Percentiles rank a stretch among this genome's conserved stretches.
phyloP scores from a whole-genome alignment of 2,329 filamentous ascomycete genomes.

The Aspergillus sp. region DNA sequence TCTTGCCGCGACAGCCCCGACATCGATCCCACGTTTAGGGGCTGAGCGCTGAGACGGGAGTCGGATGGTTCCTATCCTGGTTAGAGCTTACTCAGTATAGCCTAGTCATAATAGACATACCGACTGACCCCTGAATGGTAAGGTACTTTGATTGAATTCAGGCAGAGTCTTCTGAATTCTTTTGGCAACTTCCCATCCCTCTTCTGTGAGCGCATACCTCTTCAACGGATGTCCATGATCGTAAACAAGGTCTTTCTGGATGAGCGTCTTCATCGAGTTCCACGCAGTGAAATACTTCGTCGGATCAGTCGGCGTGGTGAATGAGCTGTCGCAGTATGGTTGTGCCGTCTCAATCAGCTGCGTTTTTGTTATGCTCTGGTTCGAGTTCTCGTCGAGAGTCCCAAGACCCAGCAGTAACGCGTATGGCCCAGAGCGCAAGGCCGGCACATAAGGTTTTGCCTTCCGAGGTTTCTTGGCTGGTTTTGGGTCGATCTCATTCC shows the following conservation, averaged over 20 bases:
- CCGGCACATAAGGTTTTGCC: slow-evolving; percentile 68
- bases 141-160: slow-evolving; percentile 18
- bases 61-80: not conserved
- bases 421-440: slow-evolving; percentile 71
- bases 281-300: slow-evolving; percentile 76
- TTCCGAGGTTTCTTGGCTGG: slow-evolving; percentile 57
- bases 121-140: slow-evolving; percentile 13
- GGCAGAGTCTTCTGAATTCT: slow-evolving; percentile 57
- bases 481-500: slow-evolving; percentile 31
- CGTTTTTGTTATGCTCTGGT: slow-evolving; percentile 63
- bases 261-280: slow-evolving; percentile 76
- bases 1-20: slow-evolving; percentile 6
- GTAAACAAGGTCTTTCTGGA: slow-evolving; percentile 71
- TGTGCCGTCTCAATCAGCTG: slow-evolving; percentile 70
- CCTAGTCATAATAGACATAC: slow-evolving; percentile 6
- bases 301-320: slow-evolving; percentile 65
- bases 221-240: slow-evolving; percentile 67
- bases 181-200: slow-evolving; percentile 72
- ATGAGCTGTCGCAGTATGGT: slow-evolving; percentile 70
- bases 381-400: slow-evolving; percentile 55
- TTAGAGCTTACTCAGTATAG: slow-evolving; percentile 1
- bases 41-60: not conserved
- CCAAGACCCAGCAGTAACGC: slow-evolving; percentile 68
- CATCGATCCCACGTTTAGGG: not conserved
- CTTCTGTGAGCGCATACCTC: slow-evolving; percentile 70